Evolutionary conservation across 176 grass and related monocot genomes (phyloP).

Genomic region (Aegilops sharonensis): DNA sequence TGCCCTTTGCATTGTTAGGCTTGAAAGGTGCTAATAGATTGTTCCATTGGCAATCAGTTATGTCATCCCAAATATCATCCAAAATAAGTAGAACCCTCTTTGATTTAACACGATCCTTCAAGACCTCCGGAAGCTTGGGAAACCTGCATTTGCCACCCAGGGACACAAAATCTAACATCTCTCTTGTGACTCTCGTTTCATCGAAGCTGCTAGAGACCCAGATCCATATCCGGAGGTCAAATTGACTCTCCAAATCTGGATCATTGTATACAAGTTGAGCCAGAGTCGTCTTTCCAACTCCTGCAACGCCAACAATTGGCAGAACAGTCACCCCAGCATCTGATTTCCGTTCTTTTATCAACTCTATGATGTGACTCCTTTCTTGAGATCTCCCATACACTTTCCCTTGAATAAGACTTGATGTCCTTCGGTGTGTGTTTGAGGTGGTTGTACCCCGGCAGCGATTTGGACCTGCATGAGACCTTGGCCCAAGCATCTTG

Average conservation of each 20-base stretch:
- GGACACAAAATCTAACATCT: constrained; percentile 1
- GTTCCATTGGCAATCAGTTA: background rate
- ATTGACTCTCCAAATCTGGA: background rate
- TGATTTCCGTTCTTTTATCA: background rate
- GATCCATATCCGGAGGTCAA: constrained; percentile 17
- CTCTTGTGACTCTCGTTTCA: background rate
- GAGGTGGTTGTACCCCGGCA: background rate
- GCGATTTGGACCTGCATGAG: background rate
- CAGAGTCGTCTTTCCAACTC: constrained; percentile 16
- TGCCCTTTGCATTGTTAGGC: background rate
- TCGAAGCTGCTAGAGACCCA: background rate
- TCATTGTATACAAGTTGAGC: constrained; percentile 6
- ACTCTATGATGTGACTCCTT: background rate
- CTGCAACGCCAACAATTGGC: constrained; percentile 7
- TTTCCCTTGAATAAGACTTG: background rate
- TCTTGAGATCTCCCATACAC: constrained; percentile 16
- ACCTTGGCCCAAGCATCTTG: background rate
- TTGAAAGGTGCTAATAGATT: background rate
- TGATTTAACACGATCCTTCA: background rate
- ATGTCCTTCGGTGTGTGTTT: background rate
- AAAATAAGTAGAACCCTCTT: constrained; percentile 23
- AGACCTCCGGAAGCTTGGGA: constrained; percentile 13
- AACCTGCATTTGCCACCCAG: background rate
- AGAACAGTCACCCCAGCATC: background rate
- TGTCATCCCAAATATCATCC: constrained; percentile 30